A percentile compares a stretch with the other conserved stretches of the same genome.
Evolutionary conservation across 2,329 filamentous ascomycete genomes (phyloP).

Genomic region (Fusarium coicis): DNA sequence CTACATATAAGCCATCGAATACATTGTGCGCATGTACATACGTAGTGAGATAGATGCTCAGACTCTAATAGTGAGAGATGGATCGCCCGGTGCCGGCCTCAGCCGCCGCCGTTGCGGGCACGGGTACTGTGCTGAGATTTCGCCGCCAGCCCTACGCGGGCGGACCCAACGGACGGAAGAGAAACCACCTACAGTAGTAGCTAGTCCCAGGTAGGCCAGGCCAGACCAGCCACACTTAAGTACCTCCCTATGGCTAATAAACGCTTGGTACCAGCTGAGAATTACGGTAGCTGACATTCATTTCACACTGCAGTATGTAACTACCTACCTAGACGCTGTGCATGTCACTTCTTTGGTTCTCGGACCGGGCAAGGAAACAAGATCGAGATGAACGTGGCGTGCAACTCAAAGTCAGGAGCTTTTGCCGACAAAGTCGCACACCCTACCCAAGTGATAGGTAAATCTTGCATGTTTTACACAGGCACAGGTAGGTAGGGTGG

Average conservation of each 20-base stretch:
- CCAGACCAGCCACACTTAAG: too few relatives aligned
- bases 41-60: constrained; percentile 7
- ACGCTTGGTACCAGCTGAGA: neutral
- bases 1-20: neutral
- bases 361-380: neutral
- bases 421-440: constrained; percentile 10
- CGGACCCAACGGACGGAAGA: constrained; percentile 4
- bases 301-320: neutral
- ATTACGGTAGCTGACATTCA: neutral
- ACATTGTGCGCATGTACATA: neutral
- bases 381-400: constrained; percentile 2
- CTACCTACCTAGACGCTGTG: neutral
- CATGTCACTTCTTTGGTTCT: neutral
- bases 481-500: neutral
- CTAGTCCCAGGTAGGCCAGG: neutral
- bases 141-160: constrained; percentile 31
- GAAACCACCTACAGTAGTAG: neutral
- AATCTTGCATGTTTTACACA: neutral
- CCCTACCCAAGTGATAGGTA: neutral
- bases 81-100: constrained; percentile 25
- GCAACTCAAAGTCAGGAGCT: constrained; percentile 1
- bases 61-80: constrained; percentile 12
- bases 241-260: neutral
- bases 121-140: neutral
- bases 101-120: constrained; percentile 32